Conservation (phyloP, 371 early-diverging fungal species). For the Mucor piriformis region DNA sequence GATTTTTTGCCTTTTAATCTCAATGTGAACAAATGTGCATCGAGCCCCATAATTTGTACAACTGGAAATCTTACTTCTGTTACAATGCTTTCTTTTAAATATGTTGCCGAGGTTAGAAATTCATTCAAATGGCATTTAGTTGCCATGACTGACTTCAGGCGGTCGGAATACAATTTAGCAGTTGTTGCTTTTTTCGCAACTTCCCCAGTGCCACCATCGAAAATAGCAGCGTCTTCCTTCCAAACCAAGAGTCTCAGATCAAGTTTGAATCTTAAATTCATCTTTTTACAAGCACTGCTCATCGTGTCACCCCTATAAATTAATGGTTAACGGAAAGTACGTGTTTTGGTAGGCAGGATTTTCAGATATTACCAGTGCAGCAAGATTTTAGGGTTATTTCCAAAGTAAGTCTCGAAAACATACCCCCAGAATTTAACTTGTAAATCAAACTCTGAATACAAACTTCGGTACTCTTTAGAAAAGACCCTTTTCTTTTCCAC, state of each 20-base stretch:
- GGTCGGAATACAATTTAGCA: slow-evolving; percentile 5
- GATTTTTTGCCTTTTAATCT: slow-evolving; percentile 14
- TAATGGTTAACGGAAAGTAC: slow-evolving; percentile 11
- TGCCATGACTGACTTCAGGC: slow-evolving; percentile 9
- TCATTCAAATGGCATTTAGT: slow-evolving; percentile 24
- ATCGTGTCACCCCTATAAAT: slow-evolving; percentile 23
- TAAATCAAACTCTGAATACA: slow-evolving; percentile 23
- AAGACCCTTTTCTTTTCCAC: slow-evolving; percentile 20
- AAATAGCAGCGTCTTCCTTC: slow-evolving; percentile 15
- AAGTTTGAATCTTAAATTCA: slow-evolving; percentile 14
- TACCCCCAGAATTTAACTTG: slow-evolving; percentile 18
- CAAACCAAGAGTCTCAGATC: slow-evolving; percentile 12
- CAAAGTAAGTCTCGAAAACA: slow-evolving; percentile 14
- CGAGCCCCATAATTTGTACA: slow-evolving; percentile 21
- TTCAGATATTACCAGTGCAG: slow-evolving; percentile 13
- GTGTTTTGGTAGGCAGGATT: slow-evolving; percentile 10
- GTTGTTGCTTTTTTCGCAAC: slow-evolving; percentile 12
- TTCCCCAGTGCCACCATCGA: slow-evolving; percentile 12
- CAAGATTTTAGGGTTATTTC: slow-evolving; percentile 10
- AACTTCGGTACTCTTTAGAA: slow-evolving; percentile 11
- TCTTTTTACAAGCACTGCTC: slow-evolving; percentile 16
- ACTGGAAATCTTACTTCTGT: slow-evolving; percentile 6
- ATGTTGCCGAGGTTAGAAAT: slow-evolving; percentile 9
- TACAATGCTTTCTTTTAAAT: slow-evolving; percentile 13
- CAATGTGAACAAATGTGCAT: slow-evolving; percentile 13